Conservation (phyloP, 345 rosid genomes). For the Eutrema yunnanense region DNA sequence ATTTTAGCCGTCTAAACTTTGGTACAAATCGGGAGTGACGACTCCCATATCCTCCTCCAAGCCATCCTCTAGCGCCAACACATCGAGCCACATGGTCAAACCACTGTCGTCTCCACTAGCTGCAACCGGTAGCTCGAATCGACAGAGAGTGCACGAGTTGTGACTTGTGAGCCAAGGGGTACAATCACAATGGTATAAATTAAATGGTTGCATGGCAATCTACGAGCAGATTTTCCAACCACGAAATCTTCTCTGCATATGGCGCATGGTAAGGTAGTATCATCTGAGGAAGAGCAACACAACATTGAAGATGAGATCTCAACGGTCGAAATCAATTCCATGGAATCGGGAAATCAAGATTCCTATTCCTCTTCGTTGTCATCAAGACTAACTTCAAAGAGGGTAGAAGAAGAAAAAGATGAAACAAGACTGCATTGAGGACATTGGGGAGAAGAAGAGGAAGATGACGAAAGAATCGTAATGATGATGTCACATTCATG, state of each 20-base stretch:
- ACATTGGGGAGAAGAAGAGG: constrained; percentile 16
- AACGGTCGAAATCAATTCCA: constrained; percentile 17
- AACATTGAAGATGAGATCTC: constrained; percentile 30
- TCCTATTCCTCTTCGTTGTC: constrained; percentile 29
- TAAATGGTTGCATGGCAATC: constrained; percentile 45
- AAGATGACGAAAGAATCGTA: constrained; percentile 18
- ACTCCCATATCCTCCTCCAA: neutral
- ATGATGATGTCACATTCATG: constrained; percentile 38
- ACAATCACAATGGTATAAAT: constrained; percentile 41
- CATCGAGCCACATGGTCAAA: constrained; percentile 6
- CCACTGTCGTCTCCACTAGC: neutral
- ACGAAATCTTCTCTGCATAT: constrained; percentile 40
- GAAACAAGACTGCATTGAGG: constrained; percentile 23
- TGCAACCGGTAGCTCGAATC: constrained; percentile 25
- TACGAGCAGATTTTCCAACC: constrained; percentile 27
- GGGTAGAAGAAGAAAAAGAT: neutral
- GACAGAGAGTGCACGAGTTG: constrained; percentile 48
- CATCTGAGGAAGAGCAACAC: neutral
- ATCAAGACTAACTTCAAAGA: neutral
- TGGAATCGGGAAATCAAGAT: neutral
- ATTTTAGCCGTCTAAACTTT: neutral
- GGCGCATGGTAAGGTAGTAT: constrained; percentile 28
- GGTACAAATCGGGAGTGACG: neutral
- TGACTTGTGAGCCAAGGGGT: constrained; percentile 41
- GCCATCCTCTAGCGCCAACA: neutral